A percentile compares a stretch with the other conserved stretches of the same genome.
Conservation (phyloP, 306 rosid genomes). For the Cucurbita ficifolia region DNA sequence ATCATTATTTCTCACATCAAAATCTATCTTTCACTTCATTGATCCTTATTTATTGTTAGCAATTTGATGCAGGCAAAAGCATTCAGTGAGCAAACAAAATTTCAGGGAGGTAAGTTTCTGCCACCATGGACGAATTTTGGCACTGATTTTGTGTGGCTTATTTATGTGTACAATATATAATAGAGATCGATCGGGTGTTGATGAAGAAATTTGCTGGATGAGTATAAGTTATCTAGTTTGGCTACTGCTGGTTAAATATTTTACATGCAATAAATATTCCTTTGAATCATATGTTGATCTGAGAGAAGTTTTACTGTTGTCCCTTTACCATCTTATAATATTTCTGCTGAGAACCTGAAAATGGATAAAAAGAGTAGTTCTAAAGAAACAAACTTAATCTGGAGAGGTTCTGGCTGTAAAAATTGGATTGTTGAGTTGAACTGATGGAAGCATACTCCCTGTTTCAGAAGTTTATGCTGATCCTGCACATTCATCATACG, state of each 20-base stretch:
- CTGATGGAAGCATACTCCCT: neutral
- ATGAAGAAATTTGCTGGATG: neutral
- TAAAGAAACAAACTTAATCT: neutral
- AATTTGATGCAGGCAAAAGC: constrained; percentile 44
- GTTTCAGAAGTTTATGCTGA: constrained; percentile 81
- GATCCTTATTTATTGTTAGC: neutral
- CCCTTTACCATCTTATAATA: neutral
- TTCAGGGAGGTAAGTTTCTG: constrained; percentile 61
- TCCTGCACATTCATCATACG: constrained; percentile 62
- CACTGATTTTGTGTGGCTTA: neutral
- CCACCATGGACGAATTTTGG: neutral
- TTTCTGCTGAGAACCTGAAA: neutral
- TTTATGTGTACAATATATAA: neutral
- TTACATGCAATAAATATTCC: neutral
- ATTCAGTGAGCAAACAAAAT: constrained; percentile 61
- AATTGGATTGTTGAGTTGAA: neutral
- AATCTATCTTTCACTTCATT: neutral
- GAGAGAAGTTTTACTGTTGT: neutral
- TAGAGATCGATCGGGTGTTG: neutral
- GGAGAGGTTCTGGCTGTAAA: neutral
- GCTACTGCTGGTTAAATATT: neutral
- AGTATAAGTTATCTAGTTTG: neutral
- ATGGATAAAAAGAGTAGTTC: neutral
- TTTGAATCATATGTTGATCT: neutral
- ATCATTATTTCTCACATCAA: neutral